Evolutionary conservation across 768 basidiomycete species (phyloP).

Genomic region (Daedalea quercina): DNA sequence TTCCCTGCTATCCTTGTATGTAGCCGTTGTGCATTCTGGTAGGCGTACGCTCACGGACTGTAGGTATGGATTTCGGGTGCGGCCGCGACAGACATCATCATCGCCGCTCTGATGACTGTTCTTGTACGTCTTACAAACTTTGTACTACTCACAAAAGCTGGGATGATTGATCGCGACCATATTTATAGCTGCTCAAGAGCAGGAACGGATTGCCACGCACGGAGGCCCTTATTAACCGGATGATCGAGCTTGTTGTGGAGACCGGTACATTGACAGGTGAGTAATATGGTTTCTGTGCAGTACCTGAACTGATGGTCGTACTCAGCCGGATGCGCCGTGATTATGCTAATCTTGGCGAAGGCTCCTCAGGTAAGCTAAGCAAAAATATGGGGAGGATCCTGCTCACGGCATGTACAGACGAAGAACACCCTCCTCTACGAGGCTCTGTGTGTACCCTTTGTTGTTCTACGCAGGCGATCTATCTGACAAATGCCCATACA

Average conservation of each 20-base stretch:
- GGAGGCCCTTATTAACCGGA: neutral
- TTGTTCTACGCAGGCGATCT: neutral
- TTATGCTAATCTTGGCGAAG: neutral
- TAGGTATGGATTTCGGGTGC: neutral
- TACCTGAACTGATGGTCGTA: neutral
- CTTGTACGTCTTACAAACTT: conserved; percentile 2
- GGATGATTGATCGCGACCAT: no score
- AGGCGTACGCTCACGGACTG: neutral
- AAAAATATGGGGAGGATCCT: neutral
- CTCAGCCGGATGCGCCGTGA: neutral
- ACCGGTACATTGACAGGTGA: neutral
- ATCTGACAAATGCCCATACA: neutral
- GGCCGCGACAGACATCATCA: conserved; percentile 5
- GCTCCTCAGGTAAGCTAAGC: neutral
- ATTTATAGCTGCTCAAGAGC: neutral
- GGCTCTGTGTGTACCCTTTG: neutral
- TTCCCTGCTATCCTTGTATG: neutral
- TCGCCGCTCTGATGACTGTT: conserved; percentile 6
- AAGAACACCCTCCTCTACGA: neutral
- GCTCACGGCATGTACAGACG: neutral
- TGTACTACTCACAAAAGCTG: no score
- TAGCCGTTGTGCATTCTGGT: neutral
- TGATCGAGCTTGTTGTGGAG: neutral
- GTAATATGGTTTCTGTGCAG: neutral
- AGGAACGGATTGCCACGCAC: neutral